Conservation (phyloP, 257 asterid species). For the Gardenia jasminoides region DNA sequence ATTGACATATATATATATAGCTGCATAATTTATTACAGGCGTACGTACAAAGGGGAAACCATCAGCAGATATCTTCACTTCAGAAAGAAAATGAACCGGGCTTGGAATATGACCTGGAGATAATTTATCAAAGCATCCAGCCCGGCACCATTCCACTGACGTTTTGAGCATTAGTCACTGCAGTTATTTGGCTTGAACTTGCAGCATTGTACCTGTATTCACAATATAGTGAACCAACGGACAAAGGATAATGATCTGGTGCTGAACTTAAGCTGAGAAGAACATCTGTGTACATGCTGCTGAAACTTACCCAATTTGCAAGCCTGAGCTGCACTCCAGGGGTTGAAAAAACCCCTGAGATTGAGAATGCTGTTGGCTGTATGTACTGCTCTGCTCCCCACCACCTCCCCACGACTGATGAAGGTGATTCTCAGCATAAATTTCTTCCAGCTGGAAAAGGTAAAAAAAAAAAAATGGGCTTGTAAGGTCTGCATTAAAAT, state of each 20-base stretch:
- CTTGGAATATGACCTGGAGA: neutral
- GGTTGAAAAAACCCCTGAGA: constrained; percentile 85
- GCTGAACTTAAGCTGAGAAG: neutral
- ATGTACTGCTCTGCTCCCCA: constrained; percentile 61
- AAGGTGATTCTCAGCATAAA: constrained; percentile 67
- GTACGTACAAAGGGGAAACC: neutral
- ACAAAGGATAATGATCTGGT: neutral
- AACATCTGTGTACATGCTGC: neutral
- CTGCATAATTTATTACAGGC: constrained; percentile 7
- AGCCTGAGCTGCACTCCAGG: constrained; percentile 70
- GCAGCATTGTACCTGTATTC: constrained; percentile 55
- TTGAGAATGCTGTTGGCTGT: constrained; percentile 62
- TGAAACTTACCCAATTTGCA: constrained; percentile 69
- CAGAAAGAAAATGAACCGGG: neutral
- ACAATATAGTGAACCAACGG: neutral
- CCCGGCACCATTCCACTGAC: constrained; percentile 73
- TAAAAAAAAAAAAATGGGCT: neutral
- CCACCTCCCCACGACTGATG: constrained; percentile 66
- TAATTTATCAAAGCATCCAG: constrained; percentile 70
- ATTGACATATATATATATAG: too few species aligned
- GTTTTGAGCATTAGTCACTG: constrained; percentile 55
- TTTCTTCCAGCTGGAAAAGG: constrained; percentile 77
- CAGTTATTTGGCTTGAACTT: constrained; percentile 70
- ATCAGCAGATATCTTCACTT: neutral
- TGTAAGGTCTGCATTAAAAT: neutral